Evolutionary conservation across 768 basidiomycete genomes (phyloP).

Genomic region (Phlegmacium glaucopus): DNA sequence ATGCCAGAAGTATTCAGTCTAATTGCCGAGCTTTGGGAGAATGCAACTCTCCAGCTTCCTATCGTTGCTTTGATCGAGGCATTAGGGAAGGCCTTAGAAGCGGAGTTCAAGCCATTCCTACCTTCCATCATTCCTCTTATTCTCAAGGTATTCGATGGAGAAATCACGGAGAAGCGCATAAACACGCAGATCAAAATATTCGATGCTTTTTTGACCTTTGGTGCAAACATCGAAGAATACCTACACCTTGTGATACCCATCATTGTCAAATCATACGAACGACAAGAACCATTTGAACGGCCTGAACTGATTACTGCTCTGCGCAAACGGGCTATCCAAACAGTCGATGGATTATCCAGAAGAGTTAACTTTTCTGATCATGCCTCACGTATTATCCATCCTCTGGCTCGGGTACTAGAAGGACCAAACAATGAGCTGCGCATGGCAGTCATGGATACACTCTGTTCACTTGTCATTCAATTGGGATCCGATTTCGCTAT

Average conservation of each 20-base stretch:
- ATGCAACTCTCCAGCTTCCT: conserved; percentile 76
- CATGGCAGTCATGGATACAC: conserved; percentile 85
- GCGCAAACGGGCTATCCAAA: conserved; percentile 86
- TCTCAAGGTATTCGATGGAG: conserved; percentile 89
- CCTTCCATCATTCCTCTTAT: conserved; percentile 87
- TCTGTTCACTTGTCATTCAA: conserved; percentile 90
- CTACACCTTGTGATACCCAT: conserved; percentile 95
- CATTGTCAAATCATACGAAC: conserved; percentile 88
- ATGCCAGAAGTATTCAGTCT: conserved; percentile 81
- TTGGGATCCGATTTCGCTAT: conserved; percentile 97
- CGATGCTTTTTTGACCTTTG: conserved; percentile 93
- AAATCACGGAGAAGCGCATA: conserved; percentile 74
- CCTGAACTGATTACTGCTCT: conserved; percentile 69
- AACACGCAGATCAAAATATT: conserved; percentile 86
- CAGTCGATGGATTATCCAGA: conserved; percentile 85
- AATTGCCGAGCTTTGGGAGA: conserved; percentile 91
- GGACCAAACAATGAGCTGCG: conserved; percentile 74
- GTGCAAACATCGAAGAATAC: conserved; percentile 96
- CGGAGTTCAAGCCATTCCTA: conserved; percentile 96
- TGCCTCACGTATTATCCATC: conserved; percentile 95
- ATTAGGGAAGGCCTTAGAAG: conserved; percentile 88
- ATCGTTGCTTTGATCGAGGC: conserved; percentile 92
- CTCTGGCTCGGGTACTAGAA: conserved; percentile 83
- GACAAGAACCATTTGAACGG: conserved; percentile 76
- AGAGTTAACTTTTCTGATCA: conserved; percentile 98